These are phyloP conservation scores for Fusarium algeriense DNA, from an alignment of 2,329 filamentous ascomycete species.

Conservation along the genomic window DNA sequence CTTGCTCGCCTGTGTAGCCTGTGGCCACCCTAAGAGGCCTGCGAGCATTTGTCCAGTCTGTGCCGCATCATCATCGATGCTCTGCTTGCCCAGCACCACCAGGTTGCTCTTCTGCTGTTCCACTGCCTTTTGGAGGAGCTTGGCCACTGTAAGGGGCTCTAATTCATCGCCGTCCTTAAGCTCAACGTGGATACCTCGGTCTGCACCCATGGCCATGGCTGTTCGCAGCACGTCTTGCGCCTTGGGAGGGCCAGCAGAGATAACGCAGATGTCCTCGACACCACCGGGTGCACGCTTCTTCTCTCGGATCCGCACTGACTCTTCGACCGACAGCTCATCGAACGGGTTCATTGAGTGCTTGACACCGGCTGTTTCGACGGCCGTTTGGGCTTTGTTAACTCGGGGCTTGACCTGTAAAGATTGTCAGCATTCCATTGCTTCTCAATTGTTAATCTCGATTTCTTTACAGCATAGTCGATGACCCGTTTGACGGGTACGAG, in stretches of 20 bases:
- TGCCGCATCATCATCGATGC: constrained; percentile 93
- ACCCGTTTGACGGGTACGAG: constrained; percentile 86
- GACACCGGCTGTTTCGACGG: constrained; percentile 90
- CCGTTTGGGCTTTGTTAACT: constrained; percentile 81
- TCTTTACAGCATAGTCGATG: constrained; percentile 83
- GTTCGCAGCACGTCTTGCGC: constrained; percentile 90
- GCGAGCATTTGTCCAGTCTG: constrained; percentile 99
- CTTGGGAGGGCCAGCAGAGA: constrained; percentile 90
- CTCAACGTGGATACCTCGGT: constrained; percentile 91
- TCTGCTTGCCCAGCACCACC: constrained; percentile 96
- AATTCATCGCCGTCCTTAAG: constrained; percentile 79
- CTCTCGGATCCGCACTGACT: constrained; percentile 94
- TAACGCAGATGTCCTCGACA: constrained; percentile 91
- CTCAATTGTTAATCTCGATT: neutral
- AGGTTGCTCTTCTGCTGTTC: constrained; percentile 89
- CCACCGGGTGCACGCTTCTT: constrained; percentile 77
- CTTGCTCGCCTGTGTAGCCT: constrained; percentile 93
- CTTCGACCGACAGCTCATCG: constrained; percentile 97
- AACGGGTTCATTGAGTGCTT: constrained; percentile 99
- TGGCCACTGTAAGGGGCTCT: constrained; percentile 92
- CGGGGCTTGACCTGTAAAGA: constrained; percentile 71
- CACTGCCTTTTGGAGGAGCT: constrained; percentile 84
- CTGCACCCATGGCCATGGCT: constrained; percentile 98
- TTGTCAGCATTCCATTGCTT: constrained; percentile 26
- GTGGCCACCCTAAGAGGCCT: constrained; percentile 89